These are phyloP conservation scores for Phlebopus sp. DNA, from an alignment of 1,284 basidiomycete genomes.

Conservation along the genomic window DNA sequence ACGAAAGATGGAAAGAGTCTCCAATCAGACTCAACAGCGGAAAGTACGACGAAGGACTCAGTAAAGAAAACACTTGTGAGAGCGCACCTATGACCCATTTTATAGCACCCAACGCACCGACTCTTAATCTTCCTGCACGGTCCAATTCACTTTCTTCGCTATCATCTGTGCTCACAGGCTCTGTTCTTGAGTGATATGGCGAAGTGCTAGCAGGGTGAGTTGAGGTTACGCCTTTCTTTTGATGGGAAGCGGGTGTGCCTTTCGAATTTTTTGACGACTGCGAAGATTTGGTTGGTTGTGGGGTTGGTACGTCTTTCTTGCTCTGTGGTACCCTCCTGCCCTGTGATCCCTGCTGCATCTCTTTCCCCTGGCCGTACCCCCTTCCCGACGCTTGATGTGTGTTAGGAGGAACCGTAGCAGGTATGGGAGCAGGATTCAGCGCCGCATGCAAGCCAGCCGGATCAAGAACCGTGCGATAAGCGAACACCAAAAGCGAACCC, in stretches of 20 bases:
- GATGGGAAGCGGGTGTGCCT: constrained; percentile 10
- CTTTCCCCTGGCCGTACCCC: not conserved
- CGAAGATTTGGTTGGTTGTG: no score
- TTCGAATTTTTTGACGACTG: not conserved
- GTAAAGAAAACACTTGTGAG: not conserved
- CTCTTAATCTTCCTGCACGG: constrained; percentile 66
- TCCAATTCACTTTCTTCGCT: constrained; percentile 67
- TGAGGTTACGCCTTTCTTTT: constrained; percentile 18
- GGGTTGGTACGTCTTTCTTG: not conserved
- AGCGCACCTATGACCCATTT: constrained; percentile 61
- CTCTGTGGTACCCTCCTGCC: constrained; percentile 2
- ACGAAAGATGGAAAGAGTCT: no score
- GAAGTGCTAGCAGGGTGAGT: constrained; percentile 13
- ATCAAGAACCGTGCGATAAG: constrained; percentile 59
- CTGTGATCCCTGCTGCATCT: constrained; percentile 3
- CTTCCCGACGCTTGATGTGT: constrained; percentile 6
- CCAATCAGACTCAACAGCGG: constrained; percentile 5
- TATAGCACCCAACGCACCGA: constrained; percentile 70
- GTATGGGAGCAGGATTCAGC: constrained; percentile 65
- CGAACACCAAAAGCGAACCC: constrained; percentile 45
- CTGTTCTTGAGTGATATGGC: constrained; percentile 3
- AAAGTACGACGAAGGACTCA: not conserved
- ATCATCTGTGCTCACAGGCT: constrained; percentile 23
- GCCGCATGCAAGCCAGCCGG: constrained; percentile 63
- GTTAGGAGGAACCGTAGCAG: not conserved